Evolutionary conservation across 768 basidiomycete species (phyloP), one percentile per base, ranked within the genome.

Genomic region (Tephrocybe sp.): DNA sequence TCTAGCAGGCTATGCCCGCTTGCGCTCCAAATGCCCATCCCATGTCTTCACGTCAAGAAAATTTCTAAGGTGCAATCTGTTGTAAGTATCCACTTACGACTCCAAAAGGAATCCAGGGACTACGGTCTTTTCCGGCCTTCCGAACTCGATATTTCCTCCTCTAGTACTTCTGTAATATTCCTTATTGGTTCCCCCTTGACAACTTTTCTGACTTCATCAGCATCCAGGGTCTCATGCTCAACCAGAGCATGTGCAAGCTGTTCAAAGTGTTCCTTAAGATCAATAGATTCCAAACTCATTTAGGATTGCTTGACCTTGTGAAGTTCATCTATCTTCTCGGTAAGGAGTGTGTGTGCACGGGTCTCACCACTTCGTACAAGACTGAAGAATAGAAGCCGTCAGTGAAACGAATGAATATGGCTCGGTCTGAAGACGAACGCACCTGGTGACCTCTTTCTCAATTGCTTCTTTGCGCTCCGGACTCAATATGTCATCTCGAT

Each of bases 231-330:
- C 73, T 99, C 96, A 68, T 96, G 88, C 66, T 98, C 94, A 11
- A 99, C 87, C 51, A 99, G 72, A 9, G 96, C 96, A 48, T 80
- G 79, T 1, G 96, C 95, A 35, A 98, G 82, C 92, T 94, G 41
- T 26, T 26, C 26, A 3, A 26, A 7, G 7, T 26, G 3, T 26
- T 26, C 7, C 3, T 16, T 30, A 30, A 16, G 26, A 20, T 5
- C 10, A 55, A 50, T 38, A 55, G 54, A 39, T 22, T 39, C 23
- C 42, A 32, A 34, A 19, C 34, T 46, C 45, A n/a, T 45, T 41
- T n/a, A 36, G 12, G 14, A 44, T n/a, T 48, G 58, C 51, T 61
- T 49, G 68, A 88, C 87, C 69, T 72, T 76, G 67, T 94, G 87
- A 38, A 96, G 71, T 62, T 95, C 91, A 17, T 82, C 79, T 57